A percentile compares a stretch with the other conserved stretches of the same genome.
Conservation (phyloP, 208 protist genomes). For the Trichomonas tenax region DNA sequence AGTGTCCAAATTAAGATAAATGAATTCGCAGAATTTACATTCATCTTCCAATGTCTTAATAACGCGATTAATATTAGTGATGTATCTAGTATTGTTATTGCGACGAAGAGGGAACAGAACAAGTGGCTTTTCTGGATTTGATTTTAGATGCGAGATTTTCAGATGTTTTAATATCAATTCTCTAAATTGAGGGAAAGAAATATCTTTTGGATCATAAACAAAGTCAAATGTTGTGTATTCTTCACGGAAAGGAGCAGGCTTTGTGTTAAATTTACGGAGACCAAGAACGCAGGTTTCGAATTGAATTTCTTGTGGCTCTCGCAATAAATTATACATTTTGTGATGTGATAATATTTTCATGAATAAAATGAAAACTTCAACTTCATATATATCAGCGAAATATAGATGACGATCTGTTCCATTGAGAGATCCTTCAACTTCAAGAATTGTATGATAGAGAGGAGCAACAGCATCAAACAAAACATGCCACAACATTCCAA, state of each 20-base stretch:
- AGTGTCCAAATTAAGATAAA: neutral
- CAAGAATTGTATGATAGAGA: neutral
- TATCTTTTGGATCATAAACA: neutral
- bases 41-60: neutral
- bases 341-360: neutral
- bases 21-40: neutral
- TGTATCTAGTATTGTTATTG: neutral
- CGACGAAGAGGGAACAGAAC: neutral
- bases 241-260: neutral
- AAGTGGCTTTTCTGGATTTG: neutral
- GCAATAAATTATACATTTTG: neutral
- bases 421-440: neutral
- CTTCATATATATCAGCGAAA: neutral
- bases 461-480: neutral
- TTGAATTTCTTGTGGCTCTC: neutral
- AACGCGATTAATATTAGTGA: neutral
- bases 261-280: neutral
- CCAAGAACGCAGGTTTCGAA: neutral
- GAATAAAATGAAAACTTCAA: neutral
- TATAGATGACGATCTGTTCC: neutral
- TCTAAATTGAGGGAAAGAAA: neutral
- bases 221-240: neutral
- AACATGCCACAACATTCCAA: neutral
- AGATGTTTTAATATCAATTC: neutral
- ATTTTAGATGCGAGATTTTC: neutral